These are phyloP conservation scores for Somion occarium DNA, from an alignment of 1,284 basidiomycete species.

Conservation along the genomic window DNA sequence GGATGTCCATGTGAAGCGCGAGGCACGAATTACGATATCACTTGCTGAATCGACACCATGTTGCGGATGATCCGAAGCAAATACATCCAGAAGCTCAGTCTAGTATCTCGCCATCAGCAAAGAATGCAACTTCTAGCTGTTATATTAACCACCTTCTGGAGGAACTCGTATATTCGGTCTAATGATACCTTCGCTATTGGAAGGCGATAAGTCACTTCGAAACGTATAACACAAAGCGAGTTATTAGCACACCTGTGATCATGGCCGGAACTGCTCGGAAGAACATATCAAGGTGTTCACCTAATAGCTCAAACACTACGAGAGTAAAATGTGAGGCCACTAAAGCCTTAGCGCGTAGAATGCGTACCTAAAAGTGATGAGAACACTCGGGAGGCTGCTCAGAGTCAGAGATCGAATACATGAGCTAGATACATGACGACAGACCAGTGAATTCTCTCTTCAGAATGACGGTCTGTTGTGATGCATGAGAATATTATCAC, in stretches of 20 bases:
- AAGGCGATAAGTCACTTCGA: not conserved
- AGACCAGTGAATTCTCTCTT: constrained; percentile 21
- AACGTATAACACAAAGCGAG: not conserved
- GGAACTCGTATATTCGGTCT: constrained; percentile 39
- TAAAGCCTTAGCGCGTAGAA: not conserved
- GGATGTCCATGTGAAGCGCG: constrained; percentile 34
- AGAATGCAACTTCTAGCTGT: too few relatives aligned
- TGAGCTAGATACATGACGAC: not conserved
- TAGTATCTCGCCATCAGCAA: too few relatives aligned
- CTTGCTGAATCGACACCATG: constrained; percentile 14
- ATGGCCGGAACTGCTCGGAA: not conserved
- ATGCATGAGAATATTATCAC: not conserved
- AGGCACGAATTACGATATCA: constrained; percentile 33
- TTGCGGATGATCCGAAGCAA: constrained; percentile 11
- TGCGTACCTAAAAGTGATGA: constrained; percentile 1
- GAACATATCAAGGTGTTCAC: not conserved
- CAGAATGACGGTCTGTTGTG: constrained; percentile 29
- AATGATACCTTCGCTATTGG: constrained; percentile 36
- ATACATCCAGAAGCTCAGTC: constrained; percentile 42
- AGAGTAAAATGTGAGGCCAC: not conserved
- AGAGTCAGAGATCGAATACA: too few relatives aligned
- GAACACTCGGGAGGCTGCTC: not conserved
- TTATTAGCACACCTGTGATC: not conserved
- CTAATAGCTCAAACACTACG: not conserved
- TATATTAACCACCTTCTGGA: constrained; percentile 34